These are phyloP conservation scores for Coniferiporia weirii DNA, from an alignment of 1,284 basidiomycete species.

Conservation along the genomic window DNA sequence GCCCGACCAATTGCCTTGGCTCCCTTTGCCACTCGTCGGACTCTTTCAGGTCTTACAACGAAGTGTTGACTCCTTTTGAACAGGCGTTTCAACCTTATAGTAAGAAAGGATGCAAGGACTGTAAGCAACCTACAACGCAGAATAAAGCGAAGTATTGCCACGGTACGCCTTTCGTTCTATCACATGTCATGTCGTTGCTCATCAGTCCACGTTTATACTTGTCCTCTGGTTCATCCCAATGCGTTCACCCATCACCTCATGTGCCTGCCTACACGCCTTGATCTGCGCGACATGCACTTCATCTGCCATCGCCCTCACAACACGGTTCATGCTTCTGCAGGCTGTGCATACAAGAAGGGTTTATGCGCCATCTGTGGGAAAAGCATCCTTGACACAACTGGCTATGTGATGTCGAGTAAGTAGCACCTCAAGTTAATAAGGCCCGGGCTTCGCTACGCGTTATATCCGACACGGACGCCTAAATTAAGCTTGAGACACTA, in stretches of 20 bases:
- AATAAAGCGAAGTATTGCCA: conserved; percentile 83
- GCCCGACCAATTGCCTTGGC: conserved; percentile 9
- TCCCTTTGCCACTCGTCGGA: neutral
- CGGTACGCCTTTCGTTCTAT: conserved; percentile 39
- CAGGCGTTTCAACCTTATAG: conserved; percentile 59
- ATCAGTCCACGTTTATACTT: neutral
- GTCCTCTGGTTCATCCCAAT: neutral
- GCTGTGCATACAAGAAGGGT: conserved; percentile 81
- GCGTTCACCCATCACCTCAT: neutral
- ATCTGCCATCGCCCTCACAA: neutral
- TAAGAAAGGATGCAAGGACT: conserved; percentile 71
- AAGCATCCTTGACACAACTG: conserved; percentile 72
- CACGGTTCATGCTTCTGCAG: conserved; percentile 34
- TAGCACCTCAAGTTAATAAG: neutral
- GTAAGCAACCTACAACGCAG: conserved; percentile 74
- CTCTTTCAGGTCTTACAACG: too few relatives aligned
- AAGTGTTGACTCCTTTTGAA: neutral
- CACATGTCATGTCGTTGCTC: neutral
- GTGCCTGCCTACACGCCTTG: neutral
- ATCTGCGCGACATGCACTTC: neutral
- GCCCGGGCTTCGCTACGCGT: neutral
- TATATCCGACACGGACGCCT: neutral
- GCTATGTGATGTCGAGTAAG: conserved; percentile 79
- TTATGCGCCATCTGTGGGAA: conserved; percentile 81
- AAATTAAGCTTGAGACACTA: neutral